phyloP scores from a whole-genome alignment of 257 asterid genomes.

The Vinca minor region DNA sequence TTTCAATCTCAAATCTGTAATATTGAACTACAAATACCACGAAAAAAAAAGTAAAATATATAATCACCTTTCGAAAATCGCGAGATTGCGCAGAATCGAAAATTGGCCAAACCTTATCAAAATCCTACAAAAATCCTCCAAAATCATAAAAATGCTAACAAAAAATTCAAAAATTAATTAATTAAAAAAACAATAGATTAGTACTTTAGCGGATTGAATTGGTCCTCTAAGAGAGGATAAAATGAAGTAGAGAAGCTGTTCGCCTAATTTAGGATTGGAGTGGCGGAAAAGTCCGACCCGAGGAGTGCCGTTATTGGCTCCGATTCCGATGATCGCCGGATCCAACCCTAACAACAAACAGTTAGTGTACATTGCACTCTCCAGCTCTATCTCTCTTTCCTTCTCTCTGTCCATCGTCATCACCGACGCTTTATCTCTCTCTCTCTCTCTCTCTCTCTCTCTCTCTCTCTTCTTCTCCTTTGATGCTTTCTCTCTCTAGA shows the following conservation, averaged over 20 bases:
- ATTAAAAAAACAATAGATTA: background rate
- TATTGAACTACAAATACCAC: conserved; percentile 9
- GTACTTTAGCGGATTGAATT: conserved; percentile 83
- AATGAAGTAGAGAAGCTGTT: conserved; percentile 90
- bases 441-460: conserved; percentile 13
- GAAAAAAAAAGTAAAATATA: conserved; percentile 2
- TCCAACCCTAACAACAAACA: conserved; percentile 93
- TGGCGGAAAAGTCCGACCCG: conserved; percentile 94
- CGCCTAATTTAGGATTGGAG: conserved; percentile 97
- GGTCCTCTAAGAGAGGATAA: conserved; percentile 96
- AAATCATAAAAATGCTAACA: conserved; percentile 10
- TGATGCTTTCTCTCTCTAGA: too few species aligned
- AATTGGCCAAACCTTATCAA: conserved; percentile 99
- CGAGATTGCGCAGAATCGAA: conserved; percentile 99
- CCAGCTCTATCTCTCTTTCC: conserved; percentile 98
- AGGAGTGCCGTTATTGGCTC: conserved; percentile 73
- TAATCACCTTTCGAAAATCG: conserved; percentile 86
- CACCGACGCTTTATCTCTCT: conserved; percentile 24
- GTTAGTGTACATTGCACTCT: conserved; percentile 99
- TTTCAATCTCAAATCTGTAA: conserved; percentile 6
- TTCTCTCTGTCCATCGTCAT: conserved; percentile 99
- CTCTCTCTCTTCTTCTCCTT: too few species aligned
- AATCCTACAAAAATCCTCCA: conserved; percentile 56
- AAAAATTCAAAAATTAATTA: too few species aligned
- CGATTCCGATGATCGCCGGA: conserved; percentile 85